A percentile compares a stretch with the other conserved stretches of the same genome.
Conservation (phyloP, 2,329 filamentous ascomycete species). For the Calonectria pseudoreteaudii region DNA sequence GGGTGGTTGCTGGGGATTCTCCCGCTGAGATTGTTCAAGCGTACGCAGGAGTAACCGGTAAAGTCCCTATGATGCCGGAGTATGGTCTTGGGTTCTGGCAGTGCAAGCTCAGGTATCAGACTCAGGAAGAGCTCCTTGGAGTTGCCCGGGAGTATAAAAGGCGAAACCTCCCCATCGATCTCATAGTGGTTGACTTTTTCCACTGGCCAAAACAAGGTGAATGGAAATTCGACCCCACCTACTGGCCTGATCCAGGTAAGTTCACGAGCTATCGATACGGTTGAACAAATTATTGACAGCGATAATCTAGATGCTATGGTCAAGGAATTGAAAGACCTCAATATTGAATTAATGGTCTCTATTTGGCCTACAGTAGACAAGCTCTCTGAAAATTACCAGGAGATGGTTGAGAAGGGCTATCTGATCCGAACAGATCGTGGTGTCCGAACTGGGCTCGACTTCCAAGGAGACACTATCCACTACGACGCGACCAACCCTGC, state of each 20-base stretch:
- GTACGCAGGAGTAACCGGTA: slow-evolving; percentile 68
- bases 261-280: background rate
- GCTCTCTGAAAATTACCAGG: slow-evolving; percentile 67
- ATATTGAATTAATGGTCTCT: slow-evolving; percentile 76
- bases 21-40: slow-evolving; percentile 67
- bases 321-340: slow-evolving; percentile 67
- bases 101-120: slow-evolving; percentile 74
- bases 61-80: slow-evolving; percentile 75
- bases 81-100: slow-evolving; percentile 78
- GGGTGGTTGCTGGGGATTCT: slow-evolving; percentile 69
- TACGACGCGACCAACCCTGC: slow-evolving; percentile 74
- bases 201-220: slow-evolving; percentile 77
- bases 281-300: background rate
- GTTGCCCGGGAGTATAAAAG: slow-evolving; percentile 70
- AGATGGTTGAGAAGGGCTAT: slow-evolving; percentile 71
- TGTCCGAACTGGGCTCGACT: slow-evolving; percentile 68
- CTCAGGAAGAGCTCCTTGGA: slow-evolving; percentile 71
- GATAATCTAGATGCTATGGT: slow-evolving; percentile 68
- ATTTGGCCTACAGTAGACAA: slow-evolving; percentile 77
- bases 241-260: slow-evolving; percentile 72
- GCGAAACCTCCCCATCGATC: slow-evolving; percentile 67
- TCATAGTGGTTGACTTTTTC: slow-evolving; percentile 77
- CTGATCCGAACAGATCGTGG: slow-evolving; percentile 73
- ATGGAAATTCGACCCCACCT: slow-evolving; percentile 74
- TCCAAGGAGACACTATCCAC: slow-evolving; percentile 68